A percentile compares a stretch with the other conserved stretches of the same genome.
Conservation (phyloP, 345 rosid species). For the Aquilaria malaccensis region DNA sequence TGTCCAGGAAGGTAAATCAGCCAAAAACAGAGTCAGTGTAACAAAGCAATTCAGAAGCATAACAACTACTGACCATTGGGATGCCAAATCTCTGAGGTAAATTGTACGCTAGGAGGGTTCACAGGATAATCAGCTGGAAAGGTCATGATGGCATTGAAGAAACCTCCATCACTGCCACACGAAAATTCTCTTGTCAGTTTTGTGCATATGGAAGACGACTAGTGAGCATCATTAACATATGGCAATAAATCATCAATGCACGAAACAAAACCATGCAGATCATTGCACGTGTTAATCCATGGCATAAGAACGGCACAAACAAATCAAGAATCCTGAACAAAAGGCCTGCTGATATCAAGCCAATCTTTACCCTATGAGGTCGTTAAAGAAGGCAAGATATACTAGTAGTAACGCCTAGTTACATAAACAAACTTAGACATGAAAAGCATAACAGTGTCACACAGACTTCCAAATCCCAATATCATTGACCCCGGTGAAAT, state of each 20-base stretch:
- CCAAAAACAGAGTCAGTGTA: background rate
- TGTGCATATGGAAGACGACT: no score
- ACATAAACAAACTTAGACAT: no score
- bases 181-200: background rate
- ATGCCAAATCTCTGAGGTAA: slow-evolving; percentile 85
- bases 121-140: slow-evolving; percentile 64
- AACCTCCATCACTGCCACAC: slow-evolving; percentile 71
- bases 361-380: background rate
- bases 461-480: no score
- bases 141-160: slow-evolving; percentile 74
- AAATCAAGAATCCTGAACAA: background rate
- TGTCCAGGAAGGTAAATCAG: background rate
- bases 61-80: slow-evolving; percentile 56
- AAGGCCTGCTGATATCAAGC: background rate
- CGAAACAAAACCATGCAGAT: background rate
- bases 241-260: background rate
- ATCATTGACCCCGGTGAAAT: no score
- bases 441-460: no score
- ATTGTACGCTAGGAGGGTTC: slow-evolving; percentile 73
- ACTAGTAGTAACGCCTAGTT: no score
- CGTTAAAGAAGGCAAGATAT: no score
- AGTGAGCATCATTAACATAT: slow-evolving; percentile 1
- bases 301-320: background rate
- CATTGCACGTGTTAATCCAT: no score
- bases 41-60: background rate